Conservation (phyloP, 2,329 filamentous ascomycete genomes). For the Fusarium aywerte region DNA sequence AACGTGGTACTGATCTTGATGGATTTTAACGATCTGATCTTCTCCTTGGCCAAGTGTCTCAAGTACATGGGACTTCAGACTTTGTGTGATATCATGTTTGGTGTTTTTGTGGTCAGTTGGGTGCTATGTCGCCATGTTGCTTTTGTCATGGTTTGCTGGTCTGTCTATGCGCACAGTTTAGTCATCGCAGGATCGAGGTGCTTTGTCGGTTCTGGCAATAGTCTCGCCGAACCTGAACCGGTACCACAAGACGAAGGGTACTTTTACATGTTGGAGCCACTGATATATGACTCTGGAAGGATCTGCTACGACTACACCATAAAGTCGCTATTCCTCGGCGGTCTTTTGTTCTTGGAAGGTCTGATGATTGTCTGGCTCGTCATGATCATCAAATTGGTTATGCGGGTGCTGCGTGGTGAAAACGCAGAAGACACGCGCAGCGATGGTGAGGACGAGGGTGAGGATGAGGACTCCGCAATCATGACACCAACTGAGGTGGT, state of each 20-base stretch:
- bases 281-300: constrained; percentile 73
- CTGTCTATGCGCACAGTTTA: constrained; percentile 50
- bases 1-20: constrained; percentile 90
- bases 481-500: constrained; percentile 72
- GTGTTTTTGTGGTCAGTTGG: constrained; percentile 88
- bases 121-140: constrained; percentile 82
- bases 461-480: constrained; percentile 55
- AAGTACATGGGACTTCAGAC: constrained; percentile 85
- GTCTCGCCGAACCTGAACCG: constrained; percentile 64
- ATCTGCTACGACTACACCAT: constrained; percentile 83
- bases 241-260: constrained; percentile 58
- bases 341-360: constrained; percentile 80
- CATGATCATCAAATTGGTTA: constrained; percentile 69
- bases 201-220: constrained; percentile 68
- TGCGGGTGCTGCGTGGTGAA: constrained; percentile 80
- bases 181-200: constrained; percentile 66
- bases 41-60: constrained; percentile 84
- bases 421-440: constrained; percentile 87
- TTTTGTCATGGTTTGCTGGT: constrained; percentile 84
- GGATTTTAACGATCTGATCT: constrained; percentile 81
- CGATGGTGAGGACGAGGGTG: constrained; percentile 70
- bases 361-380: constrained; percentile 88
- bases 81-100: constrained; percentile 84
- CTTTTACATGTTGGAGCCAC: constrained; percentile 76
- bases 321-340: constrained; percentile 79